Base-by-base conservation (phyloP, 345 rosid genomes). In the Excoecaria cochinchinensis region DNA sequence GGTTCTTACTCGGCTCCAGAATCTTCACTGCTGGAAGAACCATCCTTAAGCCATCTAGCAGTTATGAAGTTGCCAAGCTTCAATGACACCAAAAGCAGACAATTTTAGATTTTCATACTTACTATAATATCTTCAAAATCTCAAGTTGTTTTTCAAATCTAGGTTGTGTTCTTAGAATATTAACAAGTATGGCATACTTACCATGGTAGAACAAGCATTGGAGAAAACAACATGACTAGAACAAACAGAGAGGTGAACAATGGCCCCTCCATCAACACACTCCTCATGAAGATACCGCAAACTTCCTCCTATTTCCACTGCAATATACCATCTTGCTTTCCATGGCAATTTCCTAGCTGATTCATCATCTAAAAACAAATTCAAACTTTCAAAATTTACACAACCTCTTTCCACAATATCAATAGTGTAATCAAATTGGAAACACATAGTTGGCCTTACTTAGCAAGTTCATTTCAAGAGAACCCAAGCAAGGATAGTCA, bases 221-320 rank as follows among this genome's bases (percentile, higher is more conserved):
- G 78, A 44, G 47, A 81, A 75, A 55, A 64, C 57, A 57, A 88
- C 47, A 72, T 72, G 42, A 58, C 70, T 21, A 16, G 91, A 83
- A 59, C 76, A 74, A 55, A 88, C 83, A 39, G 83, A 83, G 22
- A 62, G 88, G 67, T 86, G 91, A 78, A 80, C 76, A 42, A 88
- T 83, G 15, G 83, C 74, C 12, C 85, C 88, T 12, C 86, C 88
- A 64, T 86, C 84, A 48, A 74, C 78, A 56, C 89, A 86, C 65
- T 88, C 88, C 48, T 86, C 88, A 16, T 88, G 89, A 63, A 88
- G 88, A 80, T 86, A 84, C 44, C 83, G 75, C 76, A 88, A 64
- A 77, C 89, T 73, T 36, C 83, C 74, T 0, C 87, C 87, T 24
- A 86, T 83, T 74, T 84, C 86, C 44, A 74, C 48, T 3, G 89